phyloP scores from a whole-genome alignment of 2,329 filamentous ascomycete species.

The Diplodia sapinea region DNA sequence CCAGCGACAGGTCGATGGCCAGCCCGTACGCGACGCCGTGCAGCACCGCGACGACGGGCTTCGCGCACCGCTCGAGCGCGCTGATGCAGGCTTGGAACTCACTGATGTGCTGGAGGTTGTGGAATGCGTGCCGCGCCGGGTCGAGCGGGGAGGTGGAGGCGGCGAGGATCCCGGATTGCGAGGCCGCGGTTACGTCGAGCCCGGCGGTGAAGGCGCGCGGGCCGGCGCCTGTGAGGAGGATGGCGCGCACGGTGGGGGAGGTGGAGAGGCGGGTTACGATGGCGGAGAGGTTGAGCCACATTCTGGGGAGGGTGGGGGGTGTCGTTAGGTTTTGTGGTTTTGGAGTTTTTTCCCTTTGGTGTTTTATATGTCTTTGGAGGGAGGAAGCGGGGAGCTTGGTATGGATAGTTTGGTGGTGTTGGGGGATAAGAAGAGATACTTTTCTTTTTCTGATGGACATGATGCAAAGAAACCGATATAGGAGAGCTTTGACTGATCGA shows the following conservation, averaged over 20 bases:
- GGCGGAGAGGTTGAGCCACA: constrained; percentile 81
- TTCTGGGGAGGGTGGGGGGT: constrained; percentile 51
- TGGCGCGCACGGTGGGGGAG: constrained; percentile 73
- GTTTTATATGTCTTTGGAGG: background rate
- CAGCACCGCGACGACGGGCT: constrained; percentile 53
- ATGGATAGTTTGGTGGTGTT: background rate
- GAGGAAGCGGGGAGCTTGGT: background rate
- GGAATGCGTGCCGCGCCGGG: constrained; percentile 15
- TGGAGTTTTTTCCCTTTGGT: background rate
- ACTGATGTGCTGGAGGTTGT: constrained; percentile 67
- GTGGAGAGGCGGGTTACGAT: constrained; percentile 75
- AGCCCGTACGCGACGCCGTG: constrained; percentile 48
- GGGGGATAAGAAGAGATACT: background rate
- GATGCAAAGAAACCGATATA: background rate
- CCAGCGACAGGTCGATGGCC: constrained; percentile 61
- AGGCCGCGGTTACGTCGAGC: constrained; percentile 78
- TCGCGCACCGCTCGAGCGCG: constrained; percentile 83
- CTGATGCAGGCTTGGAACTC: constrained; percentile 82
- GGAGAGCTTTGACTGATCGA: too few species aligned
- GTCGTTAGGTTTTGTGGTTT: background rate
- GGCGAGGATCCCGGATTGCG: constrained; percentile 56
- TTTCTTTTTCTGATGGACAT: background rate
- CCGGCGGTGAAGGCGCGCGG: constrained; percentile 85
- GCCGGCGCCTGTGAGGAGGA: constrained; percentile 82
- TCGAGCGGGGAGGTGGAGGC: constrained; percentile 29